Evolutionary conservation across 257 asterid genomes (phyloP), one percentile per base, ranked within the genome.

Genomic region (Lycium ferocissimum): DNA sequence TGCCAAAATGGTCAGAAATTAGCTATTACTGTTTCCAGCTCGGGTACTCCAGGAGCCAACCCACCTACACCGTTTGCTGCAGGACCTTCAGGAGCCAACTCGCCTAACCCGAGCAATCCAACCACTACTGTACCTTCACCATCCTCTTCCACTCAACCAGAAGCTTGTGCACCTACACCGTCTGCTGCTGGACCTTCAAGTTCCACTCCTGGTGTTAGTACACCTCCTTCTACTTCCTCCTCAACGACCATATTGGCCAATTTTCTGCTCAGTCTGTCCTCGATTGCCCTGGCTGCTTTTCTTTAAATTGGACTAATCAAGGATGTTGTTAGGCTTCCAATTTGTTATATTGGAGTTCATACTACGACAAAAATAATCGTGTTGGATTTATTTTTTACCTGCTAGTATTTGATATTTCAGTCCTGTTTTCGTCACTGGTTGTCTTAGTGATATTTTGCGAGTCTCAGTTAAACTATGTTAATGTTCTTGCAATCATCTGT

Each of bases 1-100:
- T 87, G 89, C 86, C 22, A 7, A 8, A 20, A 4, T 7, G 89
- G 89, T 7, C 89, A 84, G 86, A 84, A 81, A 83, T 84, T 87
- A 12, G 82, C 86, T 54, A 62, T 87, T 17, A 80, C 79, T 4
- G 89, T 87, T 10, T n/a, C 81, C 3, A 17, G 53, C 73, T 26
- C 20, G 0, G 13, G 1, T 3, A 38, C 83, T 5, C 76, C 86
- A 2, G 75, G 22, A 35, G 82, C 86, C 70, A 33, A 14, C 14
- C 70, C 86, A 20, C 87, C 87, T 11, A 47, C 84, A 40, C 6
- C 45, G 6, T 40, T 40, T 40, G 45, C 45, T 40, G 6, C 45
- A 40, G 45, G 45, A 40, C 45, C 45, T 40, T 40, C 45, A 40
- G 8, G 63, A 58, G 9, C 51, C 70, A 13, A 61, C 83, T 6